Base-by-base conservation (phyloP, 1,139 yeast genomes). In the Blastobotrys apis region DNA sequence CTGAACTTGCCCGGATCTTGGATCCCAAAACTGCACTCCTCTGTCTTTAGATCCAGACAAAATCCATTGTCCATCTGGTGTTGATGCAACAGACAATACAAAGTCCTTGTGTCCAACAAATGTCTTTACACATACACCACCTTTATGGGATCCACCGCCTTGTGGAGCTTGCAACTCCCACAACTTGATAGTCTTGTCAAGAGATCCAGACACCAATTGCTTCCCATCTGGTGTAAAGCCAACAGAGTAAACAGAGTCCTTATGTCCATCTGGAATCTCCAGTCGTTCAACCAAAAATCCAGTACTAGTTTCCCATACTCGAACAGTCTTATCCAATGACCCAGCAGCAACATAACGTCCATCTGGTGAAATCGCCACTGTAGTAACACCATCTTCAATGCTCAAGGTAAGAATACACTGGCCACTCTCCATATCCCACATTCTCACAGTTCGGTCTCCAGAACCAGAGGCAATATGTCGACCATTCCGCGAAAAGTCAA, bases 341-440 rank as follows among this genome's bases (percentile, higher is more conserved):
- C 98, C 98, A 15, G 97, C 98, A 38, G 97, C 97, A 57, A 92
- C 88, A 57, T 82, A 78, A 57, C 83, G 80, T 33, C 97, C 97
- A 66, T 92, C 96, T 41, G 97, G 96, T 16, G 96, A 85, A 29
- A 90, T 94, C 13, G 97, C 96, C 39, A 92, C 97, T 0, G 98
- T 92, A 45, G 97, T 92, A 42, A 92, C 97, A 54, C 97, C 98
- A 63, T 92, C 98, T 67, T 92, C 97, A 57, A 92, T 90, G 26
- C 90, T 80, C 57, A 87, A 74, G 41, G 96, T 88, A 61, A 87
- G 74, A 36, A 92, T 83, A 63, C 96, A 87, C 69, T 86, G 94
- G 22, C 96, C 94, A 37, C 87, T 78, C 59, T 87, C 83, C 66
- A 90, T 79, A 66, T 90, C 97, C 98, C 98, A 92, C 63, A 92